A percentile compares a stretch with the other conserved stretches of the same genome.
These are phyloP conservation scores for Penicillium subrubescens DNA, from an alignment of 495 filamentous ascomycete species.

Conservation along the genomic window DNA sequence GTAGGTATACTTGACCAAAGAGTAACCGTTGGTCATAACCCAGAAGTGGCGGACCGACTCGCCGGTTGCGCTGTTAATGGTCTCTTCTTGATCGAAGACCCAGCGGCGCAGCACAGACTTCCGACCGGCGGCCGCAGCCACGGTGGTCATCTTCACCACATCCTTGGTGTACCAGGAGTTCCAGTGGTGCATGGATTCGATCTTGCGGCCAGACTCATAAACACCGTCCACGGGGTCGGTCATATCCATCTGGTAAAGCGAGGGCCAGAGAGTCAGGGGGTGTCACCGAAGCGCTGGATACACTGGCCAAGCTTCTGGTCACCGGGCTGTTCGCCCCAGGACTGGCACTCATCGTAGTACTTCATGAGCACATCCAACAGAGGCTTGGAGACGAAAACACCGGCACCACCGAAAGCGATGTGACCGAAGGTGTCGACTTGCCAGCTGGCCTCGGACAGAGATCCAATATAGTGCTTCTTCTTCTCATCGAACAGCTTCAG, in stretches of 20 bases:
- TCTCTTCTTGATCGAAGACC: slow-evolving; percentile 57
- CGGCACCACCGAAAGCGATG: slow-evolving; percentile 71
- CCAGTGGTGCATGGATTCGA: slow-evolving; percentile 67
- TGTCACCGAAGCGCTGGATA: slow-evolving; percentile 57
- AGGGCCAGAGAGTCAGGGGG: slow-evolving; percentile 59
- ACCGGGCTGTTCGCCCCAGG: slow-evolving; percentile 53
- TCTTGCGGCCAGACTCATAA: slow-evolving; percentile 60
- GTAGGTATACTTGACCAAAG: slow-evolving; percentile 56
- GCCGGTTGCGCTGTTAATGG: slow-evolving; percentile 41
- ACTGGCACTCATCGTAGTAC: slow-evolving; percentile 57
- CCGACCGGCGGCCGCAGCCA: slow-evolving; percentile 57
- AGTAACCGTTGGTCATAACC: slow-evolving; percentile 65
- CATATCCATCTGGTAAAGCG: slow-evolving; percentile 66
- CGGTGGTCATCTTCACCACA: slow-evolving; percentile 60
- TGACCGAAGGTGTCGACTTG: slow-evolving; percentile 61
- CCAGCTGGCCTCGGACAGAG: slow-evolving; percentile 63
- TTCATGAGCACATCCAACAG: slow-evolving; percentile 55
- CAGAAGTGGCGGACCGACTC: slow-evolving; percentile 48
- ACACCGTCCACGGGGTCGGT: slow-evolving; percentile 61
- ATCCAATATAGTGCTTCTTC: slow-evolving; percentile 60
- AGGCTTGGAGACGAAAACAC: slow-evolving; percentile 64
- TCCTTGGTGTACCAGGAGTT: slow-evolving; percentile 58
- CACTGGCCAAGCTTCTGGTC: slow-evolving; percentile 66
- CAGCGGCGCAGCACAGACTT: slow-evolving; percentile 64
- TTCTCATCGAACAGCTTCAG: slow-evolving; percentile 57